Percentiles rank a stretch among this genome's conserved stretches.
Conservation (phyloP, 1,139 yeast species). For the Spencermartinsiella ligniputridi region DNA sequence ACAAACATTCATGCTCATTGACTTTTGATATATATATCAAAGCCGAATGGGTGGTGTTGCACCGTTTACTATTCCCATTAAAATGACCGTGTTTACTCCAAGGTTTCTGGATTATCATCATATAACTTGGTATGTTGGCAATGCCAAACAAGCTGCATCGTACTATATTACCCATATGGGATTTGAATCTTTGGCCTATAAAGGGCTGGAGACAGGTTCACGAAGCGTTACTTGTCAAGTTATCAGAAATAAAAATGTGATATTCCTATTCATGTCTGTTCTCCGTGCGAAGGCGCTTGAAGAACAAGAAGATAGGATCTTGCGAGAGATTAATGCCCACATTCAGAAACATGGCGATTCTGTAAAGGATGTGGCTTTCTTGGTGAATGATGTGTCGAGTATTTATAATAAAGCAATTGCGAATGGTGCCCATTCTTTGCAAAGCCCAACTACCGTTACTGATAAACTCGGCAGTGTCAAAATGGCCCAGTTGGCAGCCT, state of each 20-base stretch:
- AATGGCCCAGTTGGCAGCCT: slow-evolving; percentile 53
- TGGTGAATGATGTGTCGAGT: slow-evolving; percentile 46
- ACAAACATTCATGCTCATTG: no score
- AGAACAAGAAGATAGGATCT: slow-evolving; percentile 25
- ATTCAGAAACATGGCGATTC: slow-evolving; percentile 61
- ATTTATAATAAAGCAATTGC: slow-evolving; percentile 45
- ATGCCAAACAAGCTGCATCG: slow-evolving; percentile 60
- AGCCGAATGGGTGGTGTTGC: no score
- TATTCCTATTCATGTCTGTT: slow-evolving; percentile 48
- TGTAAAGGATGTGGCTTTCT: slow-evolving; percentile 65
- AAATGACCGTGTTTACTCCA: no score
- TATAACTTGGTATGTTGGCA: slow-evolving; percentile 58
- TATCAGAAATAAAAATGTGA: slow-evolving; percentile 50
- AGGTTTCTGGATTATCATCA: slow-evolving; percentile 41
- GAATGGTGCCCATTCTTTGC: slow-evolving; percentile 52
- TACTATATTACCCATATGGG: slow-evolving; percentile 57
- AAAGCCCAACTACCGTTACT: slow-evolving; percentile 37
- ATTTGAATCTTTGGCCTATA: slow-evolving; percentile 56
- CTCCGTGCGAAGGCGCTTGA: slow-evolving; percentile 29
- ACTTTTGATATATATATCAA: no score
- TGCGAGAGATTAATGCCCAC: slow-evolving; percentile 42
- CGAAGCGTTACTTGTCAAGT: slow-evolving; percentile 56
- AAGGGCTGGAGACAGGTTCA: slow-evolving; percentile 66
- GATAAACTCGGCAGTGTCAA: slow-evolving; percentile 52
- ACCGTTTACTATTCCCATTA: no score